Percentiles rank a stretch among this genome's conserved stretches.
These are phyloP conservation scores for Geopyxis carbonaria DNA, from an alignment of 495 filamentous ascomycete species.

Conservation along the genomic window DNA sequence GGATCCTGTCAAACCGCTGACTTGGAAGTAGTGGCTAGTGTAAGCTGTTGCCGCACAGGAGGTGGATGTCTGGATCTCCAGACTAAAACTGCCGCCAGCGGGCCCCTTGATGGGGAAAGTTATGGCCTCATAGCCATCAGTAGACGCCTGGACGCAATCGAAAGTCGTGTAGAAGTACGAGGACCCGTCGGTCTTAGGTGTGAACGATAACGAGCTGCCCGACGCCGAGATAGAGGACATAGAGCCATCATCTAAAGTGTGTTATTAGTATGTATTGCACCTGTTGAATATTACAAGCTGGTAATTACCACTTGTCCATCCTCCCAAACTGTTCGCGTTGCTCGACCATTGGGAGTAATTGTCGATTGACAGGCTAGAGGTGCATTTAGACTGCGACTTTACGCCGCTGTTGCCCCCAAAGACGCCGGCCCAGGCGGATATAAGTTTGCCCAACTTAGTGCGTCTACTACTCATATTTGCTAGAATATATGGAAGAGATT, in stretches of 20 bases:
- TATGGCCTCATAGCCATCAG: slow-evolving; percentile 34
- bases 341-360: slow-evolving; percentile 37
- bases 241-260: slow-evolving; percentile 17
- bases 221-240: slow-evolving; percentile 35
- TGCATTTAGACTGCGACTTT: slow-evolving; percentile 24
- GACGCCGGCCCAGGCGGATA: too few relatives aligned
- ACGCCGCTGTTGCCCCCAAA: too few relatives aligned
- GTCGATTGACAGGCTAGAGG: slow-evolving; percentile 37
- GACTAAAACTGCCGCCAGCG: slow-evolving; percentile 30
- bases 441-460: too few relatives aligned
- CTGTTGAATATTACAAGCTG: too few relatives aligned
- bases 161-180: slow-evolving; percentile 46
- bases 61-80: slow-evolving; percentile 38
- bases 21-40: slow-evolving; percentile 31
- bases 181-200: slow-evolving; percentile 27
- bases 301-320: slow-evolving; percentile 36
- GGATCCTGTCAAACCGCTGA: slow-evolving; percentile 35
- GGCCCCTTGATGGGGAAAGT: slow-evolving; percentile 41
- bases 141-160: slow-evolving; percentile 28
- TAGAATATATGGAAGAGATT: too few relatives aligned
- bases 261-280: too few relatives aligned
- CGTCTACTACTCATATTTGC: too few relatives aligned
- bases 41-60: slow-evolving; percentile 29
- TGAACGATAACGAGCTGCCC: slow-evolving; percentile 35
- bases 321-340: slow-evolving; percentile 33